phyloP scores from a whole-genome alignment of 768 basidiomycete species.

The Leucocoprinus leucothites region DNA sequence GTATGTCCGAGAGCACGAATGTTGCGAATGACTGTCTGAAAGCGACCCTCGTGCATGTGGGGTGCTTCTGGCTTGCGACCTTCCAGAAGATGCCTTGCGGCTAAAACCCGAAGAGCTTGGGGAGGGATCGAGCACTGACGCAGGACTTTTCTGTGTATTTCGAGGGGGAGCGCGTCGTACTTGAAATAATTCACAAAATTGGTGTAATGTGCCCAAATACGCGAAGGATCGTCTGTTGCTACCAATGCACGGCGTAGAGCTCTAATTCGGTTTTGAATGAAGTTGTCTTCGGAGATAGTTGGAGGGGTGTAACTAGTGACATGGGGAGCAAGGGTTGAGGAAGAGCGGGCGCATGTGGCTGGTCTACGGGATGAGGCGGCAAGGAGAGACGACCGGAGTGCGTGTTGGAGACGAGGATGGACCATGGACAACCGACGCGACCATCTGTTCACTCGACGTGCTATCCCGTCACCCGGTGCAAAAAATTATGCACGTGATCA shows the following conservation, averaged over 20 bases:
- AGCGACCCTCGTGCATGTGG: constrained; percentile 63
- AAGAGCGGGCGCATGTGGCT: neutral
- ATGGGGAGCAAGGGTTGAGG: neutral
- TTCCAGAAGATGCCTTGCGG: constrained; percentile 37
- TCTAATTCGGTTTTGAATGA: neutral
- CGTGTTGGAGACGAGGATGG: constrained; percentile 11
- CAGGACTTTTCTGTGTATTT: constrained; percentile 67
- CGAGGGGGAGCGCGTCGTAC: constrained; percentile 50
- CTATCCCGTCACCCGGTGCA: neutral
- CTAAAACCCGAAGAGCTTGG: constrained; percentile 39
- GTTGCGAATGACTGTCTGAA: constrained; percentile 65
- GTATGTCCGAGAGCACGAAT: constrained; percentile 53
- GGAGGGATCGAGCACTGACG: constrained; percentile 58
- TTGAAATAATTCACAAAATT: constrained; percentile 50
- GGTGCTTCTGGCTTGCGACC: constrained; percentile 33
- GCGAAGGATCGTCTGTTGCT: constrained; percentile 36
- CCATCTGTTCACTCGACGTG: neutral
- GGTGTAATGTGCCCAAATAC: constrained; percentile 65
- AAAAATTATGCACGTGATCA: constrained; percentile 7
- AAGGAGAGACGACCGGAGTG: constrained; percentile 1
- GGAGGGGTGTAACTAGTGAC: neutral
- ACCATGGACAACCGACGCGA: constrained; percentile 12
- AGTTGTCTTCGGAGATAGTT: neutral
- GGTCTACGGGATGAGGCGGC: constrained; percentile 3
- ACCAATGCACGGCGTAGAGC: constrained; percentile 32